phyloP scores from a whole-genome alignment of 1,284 basidiomycete genomes.

The Tylopilus orsonianus region DNA sequence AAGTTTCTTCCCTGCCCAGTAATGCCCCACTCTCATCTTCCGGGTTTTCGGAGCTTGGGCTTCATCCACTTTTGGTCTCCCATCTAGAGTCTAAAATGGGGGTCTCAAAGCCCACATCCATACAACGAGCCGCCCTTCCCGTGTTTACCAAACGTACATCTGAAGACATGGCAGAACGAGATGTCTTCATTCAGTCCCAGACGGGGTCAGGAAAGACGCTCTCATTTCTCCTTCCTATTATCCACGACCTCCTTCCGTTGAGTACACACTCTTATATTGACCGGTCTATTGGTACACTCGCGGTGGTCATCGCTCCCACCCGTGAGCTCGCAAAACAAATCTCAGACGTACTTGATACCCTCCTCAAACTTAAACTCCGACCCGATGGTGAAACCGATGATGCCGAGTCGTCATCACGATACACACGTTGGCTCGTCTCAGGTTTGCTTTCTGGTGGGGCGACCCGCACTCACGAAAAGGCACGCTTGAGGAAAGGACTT shows the following conservation, averaged over 20 bases:
- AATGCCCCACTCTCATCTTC: slow-evolving; percentile 83
- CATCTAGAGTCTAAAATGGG: slow-evolving; percentile 84
- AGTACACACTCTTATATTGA: slow-evolving; percentile 88
- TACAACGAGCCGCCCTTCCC: slow-evolving; percentile 84
- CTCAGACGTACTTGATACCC: slow-evolving; percentile 87
- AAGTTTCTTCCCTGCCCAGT: slow-evolving; percentile 55
- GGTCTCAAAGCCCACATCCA: slow-evolving; percentile 86
- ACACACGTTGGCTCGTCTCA: slow-evolving; percentile 93
- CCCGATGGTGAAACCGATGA: slow-evolving; percentile 54
- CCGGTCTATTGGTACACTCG: slow-evolving; percentile 86
- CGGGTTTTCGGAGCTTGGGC: slow-evolving; percentile 72
- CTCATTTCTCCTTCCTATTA: slow-evolving; percentile 91
- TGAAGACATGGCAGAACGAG: slow-evolving; percentile 50
- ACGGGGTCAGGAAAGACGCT: slow-evolving; percentile 98
- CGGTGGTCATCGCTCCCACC: slow-evolving; percentile 93
- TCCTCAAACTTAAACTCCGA: slow-evolving; percentile 79
- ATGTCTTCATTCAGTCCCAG: slow-evolving; percentile 95
- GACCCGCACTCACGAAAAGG: slow-evolving; percentile 71
- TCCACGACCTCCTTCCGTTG: slow-evolving; percentile 91
- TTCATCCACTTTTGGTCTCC: slow-evolving; percentile 79
- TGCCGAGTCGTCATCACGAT: slow-evolving; percentile 47
- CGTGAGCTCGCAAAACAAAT: slow-evolving; percentile 96
- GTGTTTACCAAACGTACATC: slow-evolving; percentile 57
- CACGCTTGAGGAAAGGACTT: slow-evolving; percentile 66
- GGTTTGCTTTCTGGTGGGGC: slow-evolving; percentile 85